phyloP scores from a whole-genome alignment of 2,329 filamentous ascomycete genomes.

The Colletotrichum abscissum region DNA sequence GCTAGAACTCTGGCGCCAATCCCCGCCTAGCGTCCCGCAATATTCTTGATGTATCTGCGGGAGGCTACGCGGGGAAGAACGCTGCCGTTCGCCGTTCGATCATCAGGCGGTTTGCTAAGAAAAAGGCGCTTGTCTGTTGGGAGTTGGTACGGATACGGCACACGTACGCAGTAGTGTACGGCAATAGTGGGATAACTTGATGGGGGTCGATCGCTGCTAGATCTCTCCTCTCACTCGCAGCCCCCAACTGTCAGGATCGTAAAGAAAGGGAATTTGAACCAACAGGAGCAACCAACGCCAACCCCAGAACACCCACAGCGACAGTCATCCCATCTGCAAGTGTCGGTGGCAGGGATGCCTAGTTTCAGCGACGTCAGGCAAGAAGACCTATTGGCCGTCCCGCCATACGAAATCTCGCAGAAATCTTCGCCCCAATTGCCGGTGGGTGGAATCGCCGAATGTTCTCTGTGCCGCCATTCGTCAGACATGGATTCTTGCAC shows the following conservation, averaged over 20 bases:
- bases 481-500: neutral
- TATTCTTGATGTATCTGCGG: neutral
- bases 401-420: slow-evolving; percentile 23
- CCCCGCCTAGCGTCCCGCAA: neutral
- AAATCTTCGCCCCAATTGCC: slow-evolving; percentile 28
- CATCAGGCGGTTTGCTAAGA: slow-evolving; percentile 3
- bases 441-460: slow-evolving; percentile 24
- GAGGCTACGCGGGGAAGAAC: neutral
- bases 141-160: neutral
- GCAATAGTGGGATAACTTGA: neutral
- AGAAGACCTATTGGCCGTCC: slow-evolving; percentile 14
- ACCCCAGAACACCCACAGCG: slow-evolving; percentile 22
- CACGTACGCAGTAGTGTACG: too few species aligned
- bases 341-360: neutral
- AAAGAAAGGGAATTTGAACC: neutral
- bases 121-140: neutral
- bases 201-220: neutral
- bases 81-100: neutral
- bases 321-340: slow-evolving; percentile 13
- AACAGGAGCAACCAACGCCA: neutral
- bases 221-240: neutral
- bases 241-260: neutral
- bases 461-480: slow-evolving; percentile 23
- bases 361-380: slow-evolving; percentile 22
- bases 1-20: slow-evolving; percentile 5